Evolutionary conservation across 805 yeast species (phyloP).

Genomic region (Yarrowia yakushimensis): DNA sequence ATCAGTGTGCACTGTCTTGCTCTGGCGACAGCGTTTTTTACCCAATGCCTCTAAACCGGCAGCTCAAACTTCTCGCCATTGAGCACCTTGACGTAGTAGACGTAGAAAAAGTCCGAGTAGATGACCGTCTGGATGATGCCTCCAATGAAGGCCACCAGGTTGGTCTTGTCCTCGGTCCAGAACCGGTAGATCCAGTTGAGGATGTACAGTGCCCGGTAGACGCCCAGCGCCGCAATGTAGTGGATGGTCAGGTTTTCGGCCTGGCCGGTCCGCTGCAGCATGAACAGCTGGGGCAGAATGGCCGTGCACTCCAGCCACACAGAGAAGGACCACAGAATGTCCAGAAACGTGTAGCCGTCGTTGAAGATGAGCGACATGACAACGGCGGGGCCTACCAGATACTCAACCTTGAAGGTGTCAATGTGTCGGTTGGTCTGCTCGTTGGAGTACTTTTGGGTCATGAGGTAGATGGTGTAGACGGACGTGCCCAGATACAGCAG

Average conservation of each 20-base stretch:
- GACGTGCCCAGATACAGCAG: slow-evolving; percentile 74
- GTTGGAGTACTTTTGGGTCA: slow-evolving; percentile 58
- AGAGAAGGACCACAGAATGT: slow-evolving; percentile 75
- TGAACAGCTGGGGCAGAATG: slow-evolving; percentile 85
- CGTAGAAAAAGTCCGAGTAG: slow-evolving; percentile 93
- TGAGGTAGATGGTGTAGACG: slow-evolving; percentile 65
- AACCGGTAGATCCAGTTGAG: slow-evolving; percentile 95
- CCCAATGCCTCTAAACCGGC: slow-evolving; percentile 45
- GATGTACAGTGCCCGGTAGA: slow-evolving; percentile 83
- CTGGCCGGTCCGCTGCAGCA: slow-evolving; percentile 84
- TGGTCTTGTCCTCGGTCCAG: slow-evolving; percentile 57
- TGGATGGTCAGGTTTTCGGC: slow-evolving; percentile 86
- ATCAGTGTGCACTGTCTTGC: too few relatives aligned
- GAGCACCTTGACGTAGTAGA: slow-evolving; percentile 77
- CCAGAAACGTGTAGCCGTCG: slow-evolving; percentile 57
- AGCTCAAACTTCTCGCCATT: slow-evolving; percentile 73
- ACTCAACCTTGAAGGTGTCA: slow-evolving; percentile 72
- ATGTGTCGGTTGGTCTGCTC: slow-evolving; percentile 53
- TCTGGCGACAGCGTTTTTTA: neutral
- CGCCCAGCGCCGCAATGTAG: slow-evolving; percentile 89
- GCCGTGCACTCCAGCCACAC: slow-evolving; percentile 92
- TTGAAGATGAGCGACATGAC: slow-evolving; percentile 62
- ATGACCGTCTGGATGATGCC: slow-evolving; percentile 83
- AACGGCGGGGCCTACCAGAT: slow-evolving; percentile 61
- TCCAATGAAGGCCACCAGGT: slow-evolving; percentile 66